Evolutionary conservation across 2,329 filamentous ascomycete species (phyloP).

Genomic region (Aspergillus alliaceus): DNA sequence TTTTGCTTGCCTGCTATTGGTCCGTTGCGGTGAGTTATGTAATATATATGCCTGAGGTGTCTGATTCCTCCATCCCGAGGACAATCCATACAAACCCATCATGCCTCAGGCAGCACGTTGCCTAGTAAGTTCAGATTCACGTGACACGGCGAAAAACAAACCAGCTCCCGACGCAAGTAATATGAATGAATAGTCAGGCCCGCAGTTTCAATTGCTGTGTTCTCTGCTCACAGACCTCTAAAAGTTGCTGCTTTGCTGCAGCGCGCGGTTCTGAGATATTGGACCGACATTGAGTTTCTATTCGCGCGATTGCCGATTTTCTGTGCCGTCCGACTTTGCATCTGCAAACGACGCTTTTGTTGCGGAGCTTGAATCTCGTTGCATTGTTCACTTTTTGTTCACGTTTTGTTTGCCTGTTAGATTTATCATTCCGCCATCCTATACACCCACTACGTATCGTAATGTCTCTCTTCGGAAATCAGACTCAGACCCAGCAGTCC

Average conservation of each 20-base stretch:
- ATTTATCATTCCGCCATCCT: not conserved
- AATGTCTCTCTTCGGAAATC: constrained; percentile 43
- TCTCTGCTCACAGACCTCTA: not conserved
- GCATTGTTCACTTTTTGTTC: not conserved
- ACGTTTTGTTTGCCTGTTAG: not conserved
- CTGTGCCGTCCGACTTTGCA: not conserved
- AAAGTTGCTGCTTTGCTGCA: not conserved
- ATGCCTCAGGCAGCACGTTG: not conserved
- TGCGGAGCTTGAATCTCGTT: not conserved
- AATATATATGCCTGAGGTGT: constrained; percentile 11
- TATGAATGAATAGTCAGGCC: not conserved
- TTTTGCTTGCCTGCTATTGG: constrained; percentile 38
- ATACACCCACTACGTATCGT: constrained; percentile 1
- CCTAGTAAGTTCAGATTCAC: constrained; percentile 5
- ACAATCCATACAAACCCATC: too few relatives aligned
- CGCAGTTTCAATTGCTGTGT: not conserved
- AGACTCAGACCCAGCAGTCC: constrained; percentile 21
- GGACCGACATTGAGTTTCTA: not conserved
- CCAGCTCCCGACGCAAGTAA: not conserved
- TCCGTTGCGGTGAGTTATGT: constrained; percentile 18
- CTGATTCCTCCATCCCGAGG: not conserved
- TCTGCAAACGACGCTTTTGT: not conserved
- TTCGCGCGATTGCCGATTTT: not conserved
- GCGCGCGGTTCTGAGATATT: not conserved
- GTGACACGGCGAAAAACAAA: constrained; percentile 21